Evolutionary conservation across 306 rosid genomes (phyloP).

Genomic region (Sesbania bispinosa): DNA sequence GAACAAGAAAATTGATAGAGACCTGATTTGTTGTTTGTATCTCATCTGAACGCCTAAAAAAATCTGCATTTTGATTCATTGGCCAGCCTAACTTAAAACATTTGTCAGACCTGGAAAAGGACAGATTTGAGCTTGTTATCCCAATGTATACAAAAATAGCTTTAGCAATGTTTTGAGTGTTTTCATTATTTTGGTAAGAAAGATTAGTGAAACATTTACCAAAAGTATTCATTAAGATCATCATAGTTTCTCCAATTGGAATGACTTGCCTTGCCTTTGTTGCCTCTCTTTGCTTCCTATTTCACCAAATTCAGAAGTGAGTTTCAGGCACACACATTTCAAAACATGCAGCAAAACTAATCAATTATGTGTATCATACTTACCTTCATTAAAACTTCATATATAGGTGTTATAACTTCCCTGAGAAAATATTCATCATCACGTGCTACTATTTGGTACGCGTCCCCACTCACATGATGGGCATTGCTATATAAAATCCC

Average conservation of each 20-base stretch:
- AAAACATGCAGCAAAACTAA: constrained; percentile 22
- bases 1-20: constrained; percentile 15
- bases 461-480: constrained; percentile 50
- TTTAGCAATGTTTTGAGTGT: neutral
- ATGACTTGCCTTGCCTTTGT: constrained; percentile 87
- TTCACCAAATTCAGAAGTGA: constrained; percentile 33
- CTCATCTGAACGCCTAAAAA: constrained; percentile 73
- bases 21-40: constrained; percentile 48
- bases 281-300: constrained; percentile 92
- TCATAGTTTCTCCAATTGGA: constrained; percentile 98
- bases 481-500: constrained; percentile 54
- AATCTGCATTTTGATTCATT: constrained; percentile 60
- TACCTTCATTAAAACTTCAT: constrained; percentile 65
- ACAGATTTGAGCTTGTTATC: constrained; percentile 24
- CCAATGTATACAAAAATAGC: neutral
- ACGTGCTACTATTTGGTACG: constrained; percentile 38
- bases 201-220: constrained; percentile 44
- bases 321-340: constrained; percentile 30
- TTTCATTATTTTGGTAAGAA: neutral
- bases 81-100: constrained; percentile 90
- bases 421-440: constrained; percentile 70
- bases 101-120: constrained; percentile 62
- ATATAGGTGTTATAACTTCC: constrained; percentile 70
- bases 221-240: constrained; percentile 94
- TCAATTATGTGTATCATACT: constrained; percentile 18